Conservation (phyloP, 441 rosid species). For the Adansonia grandidieri region DNA sequence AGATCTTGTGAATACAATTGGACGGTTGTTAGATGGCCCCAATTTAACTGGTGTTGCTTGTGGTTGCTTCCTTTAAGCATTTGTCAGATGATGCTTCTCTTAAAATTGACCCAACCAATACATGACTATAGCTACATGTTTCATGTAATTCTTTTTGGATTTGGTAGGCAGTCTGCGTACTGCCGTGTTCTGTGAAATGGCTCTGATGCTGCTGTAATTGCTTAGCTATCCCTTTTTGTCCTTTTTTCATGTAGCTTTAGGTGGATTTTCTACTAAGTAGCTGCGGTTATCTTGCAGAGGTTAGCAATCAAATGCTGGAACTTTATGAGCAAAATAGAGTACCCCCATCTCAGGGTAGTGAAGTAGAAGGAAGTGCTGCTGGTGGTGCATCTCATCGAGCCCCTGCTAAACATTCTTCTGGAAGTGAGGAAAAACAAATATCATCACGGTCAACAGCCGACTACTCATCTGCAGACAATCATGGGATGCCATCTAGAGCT, state of each 20-base stretch:
- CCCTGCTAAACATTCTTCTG: conserved; percentile 44
- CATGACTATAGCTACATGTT: conserved; percentile 19
- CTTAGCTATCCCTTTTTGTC: conserved; percentile 29
- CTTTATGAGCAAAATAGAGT: conserved; percentile 85
- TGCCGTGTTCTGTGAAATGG: not conserved
- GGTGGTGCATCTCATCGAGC: conserved; percentile 54
- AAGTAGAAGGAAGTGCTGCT: conserved; percentile 78
- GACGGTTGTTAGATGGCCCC: conserved; percentile 30
- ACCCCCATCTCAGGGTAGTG: conserved; percentile 72
- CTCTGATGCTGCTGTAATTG: conserved; percentile 8
- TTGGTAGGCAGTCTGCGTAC: not conserved
- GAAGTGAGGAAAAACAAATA: conserved; percentile 53
- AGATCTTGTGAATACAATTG: conserved; percentile 23
- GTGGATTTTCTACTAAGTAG: conserved; percentile 12
- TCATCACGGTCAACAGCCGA: conserved; percentile 55
- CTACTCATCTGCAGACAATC: conserved; percentile 48
- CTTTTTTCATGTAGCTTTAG: conserved; percentile 6
- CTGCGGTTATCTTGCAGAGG: conserved; percentile 58
- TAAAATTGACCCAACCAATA: not conserved
- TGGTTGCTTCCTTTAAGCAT: not conserved
- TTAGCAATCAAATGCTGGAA: conserved; percentile 97
- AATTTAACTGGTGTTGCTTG: conserved; percentile 11
- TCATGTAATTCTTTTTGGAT: not conserved
- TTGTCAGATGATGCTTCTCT: not conserved
- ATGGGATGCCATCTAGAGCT: conserved; percentile 49